Evolutionary conservation across 495 filamentous ascomycete genomes (phyloP).

Genomic region (Podospora pseudoanserina): DNA sequence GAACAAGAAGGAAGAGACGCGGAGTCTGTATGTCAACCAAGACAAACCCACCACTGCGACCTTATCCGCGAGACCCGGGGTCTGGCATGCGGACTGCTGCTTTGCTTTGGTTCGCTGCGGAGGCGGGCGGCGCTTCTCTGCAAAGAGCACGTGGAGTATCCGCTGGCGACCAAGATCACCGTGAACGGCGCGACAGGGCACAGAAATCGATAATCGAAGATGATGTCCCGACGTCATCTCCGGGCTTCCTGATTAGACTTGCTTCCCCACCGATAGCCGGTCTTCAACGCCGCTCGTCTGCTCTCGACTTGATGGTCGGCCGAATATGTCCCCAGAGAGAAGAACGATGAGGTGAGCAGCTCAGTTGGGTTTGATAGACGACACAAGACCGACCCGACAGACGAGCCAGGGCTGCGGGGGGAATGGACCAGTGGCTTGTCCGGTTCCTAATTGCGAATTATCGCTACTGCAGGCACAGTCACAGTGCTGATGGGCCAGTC

Average conservation of each 20-base stretch:
- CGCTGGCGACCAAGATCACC: conserved; percentile 8
- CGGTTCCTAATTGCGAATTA: background rate
- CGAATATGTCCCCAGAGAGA: background rate
- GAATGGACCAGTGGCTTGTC: background rate
- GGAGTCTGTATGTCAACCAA: background rate
- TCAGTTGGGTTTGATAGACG: background rate
- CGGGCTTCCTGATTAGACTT: background rate
- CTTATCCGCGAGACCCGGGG: background rate
- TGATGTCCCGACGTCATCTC: background rate
- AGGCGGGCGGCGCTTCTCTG: background rate
- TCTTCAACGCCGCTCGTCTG: conserved; percentile 9
- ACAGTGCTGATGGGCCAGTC: conserved; percentile 3
- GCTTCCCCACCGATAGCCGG: conserved; percentile 5
- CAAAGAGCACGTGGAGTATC: conserved; percentile 11
- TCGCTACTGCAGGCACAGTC: background rate
- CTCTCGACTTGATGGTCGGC: background rate
- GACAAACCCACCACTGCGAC: background rate
- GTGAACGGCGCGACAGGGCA: conserved; percentile 6
- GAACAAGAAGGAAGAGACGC: background rate
- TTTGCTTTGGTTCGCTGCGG: background rate
- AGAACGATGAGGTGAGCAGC: background rate
- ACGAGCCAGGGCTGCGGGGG: background rate
- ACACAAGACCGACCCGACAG: background rate
- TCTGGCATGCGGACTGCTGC: background rate
- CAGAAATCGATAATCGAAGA: conserved; percentile 4